A percentile compares a stretch with the other conserved stretches of the same genome.
phyloP scores from a whole-genome alignment of 2,329 filamentous ascomycete species.

The Sclerotinia glacialis region DNA sequence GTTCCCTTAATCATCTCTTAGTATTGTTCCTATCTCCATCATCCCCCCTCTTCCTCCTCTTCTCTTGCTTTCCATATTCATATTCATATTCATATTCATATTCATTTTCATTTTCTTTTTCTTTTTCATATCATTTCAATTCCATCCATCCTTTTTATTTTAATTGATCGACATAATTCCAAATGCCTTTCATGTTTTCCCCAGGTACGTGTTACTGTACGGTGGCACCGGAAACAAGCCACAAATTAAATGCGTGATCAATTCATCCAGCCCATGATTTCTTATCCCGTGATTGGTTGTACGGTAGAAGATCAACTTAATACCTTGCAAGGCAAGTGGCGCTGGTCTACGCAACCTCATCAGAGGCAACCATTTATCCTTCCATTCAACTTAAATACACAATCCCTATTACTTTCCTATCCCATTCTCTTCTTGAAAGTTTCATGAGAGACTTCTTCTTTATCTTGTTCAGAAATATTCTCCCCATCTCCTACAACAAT shows the following conservation, averaged over 20 bases:
- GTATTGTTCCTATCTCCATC: not conserved
- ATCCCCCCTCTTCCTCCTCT: no score
- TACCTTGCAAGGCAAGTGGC: slow-evolving; percentile 24
- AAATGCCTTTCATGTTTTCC: slow-evolving; percentile 22
- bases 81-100: no score
- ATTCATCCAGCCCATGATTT: not conserved
- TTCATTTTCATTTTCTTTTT: no score
- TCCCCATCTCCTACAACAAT: slow-evolving; percentile 18
- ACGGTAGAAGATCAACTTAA: slow-evolving; percentile 10
- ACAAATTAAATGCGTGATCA: slow-evolving; percentile 20
- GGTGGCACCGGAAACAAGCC: not conserved
- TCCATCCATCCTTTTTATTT: not conserved
- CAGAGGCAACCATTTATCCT: slow-evolving; percentile 15
- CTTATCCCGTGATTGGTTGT: slow-evolving; percentile 17
- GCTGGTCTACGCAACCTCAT: slow-evolving; percentile 19
- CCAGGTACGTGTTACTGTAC: slow-evolving; percentile 20
- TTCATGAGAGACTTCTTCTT: not conserved
- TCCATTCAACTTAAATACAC: slow-evolving; percentile 1
- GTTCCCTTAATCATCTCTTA: not conserved
- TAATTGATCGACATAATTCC: not conserved
- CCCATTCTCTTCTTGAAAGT: slow-evolving; percentile 1
- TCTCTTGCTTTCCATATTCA: no score
- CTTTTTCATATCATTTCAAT: not conserved
- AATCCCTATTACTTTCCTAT: slow-evolving; percentile 12
- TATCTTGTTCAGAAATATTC: not conserved